Evolutionary conservation across 2,329 filamentous ascomycete genomes (phyloP).

Genomic region (Xylariaceae sp.): DNA sequence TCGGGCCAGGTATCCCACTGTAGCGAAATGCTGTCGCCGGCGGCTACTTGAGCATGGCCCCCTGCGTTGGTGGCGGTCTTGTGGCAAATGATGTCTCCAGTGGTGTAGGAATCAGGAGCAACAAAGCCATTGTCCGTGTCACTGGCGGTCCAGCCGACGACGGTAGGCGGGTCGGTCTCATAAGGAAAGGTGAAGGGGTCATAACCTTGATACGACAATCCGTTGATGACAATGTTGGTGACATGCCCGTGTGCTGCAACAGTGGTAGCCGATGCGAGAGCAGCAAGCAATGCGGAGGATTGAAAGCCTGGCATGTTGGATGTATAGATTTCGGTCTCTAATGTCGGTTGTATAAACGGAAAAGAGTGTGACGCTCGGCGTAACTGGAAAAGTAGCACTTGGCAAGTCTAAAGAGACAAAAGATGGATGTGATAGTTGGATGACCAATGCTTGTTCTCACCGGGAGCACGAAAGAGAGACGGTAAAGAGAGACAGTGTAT

Average conservation of each 20-base stretch:
- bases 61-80: slow-evolving; percentile 38
- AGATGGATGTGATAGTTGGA: slow-evolving; percentile 3
- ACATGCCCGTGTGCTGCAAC: slow-evolving; percentile 42
- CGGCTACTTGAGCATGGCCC: slow-evolving; percentile 40
- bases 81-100: slow-evolving; percentile 50
- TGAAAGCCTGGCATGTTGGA: slow-evolving; percentile 24
- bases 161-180: slow-evolving; percentile 35
- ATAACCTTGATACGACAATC: slow-evolving; percentile 42
- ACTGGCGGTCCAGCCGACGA: slow-evolving; percentile 41
- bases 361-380: slow-evolving; percentile 5
- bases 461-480: slow-evolving; percentile 25
- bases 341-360: slow-evolving; percentile 12
- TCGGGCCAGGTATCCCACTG: slow-evolving; percentile 50
- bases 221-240: slow-evolving; percentile 42
- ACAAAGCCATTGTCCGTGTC: slow-evolving; percentile 48
- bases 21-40: slow-evolving; percentile 45
- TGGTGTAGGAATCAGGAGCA: slow-evolving; percentile 41
- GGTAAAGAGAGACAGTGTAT: slow-evolving; percentile 20
- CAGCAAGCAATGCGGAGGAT: slow-evolving; percentile 19
- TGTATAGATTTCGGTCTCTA: slow-evolving; percentile 1
- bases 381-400: slow-evolving; percentile 3
- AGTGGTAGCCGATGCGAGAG: slow-evolving; percentile 23
- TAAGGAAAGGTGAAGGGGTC: slow-evolving; percentile 38
- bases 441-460: slow-evolving; percentile 27
- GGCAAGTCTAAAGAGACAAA: slow-evolving; percentile 4